phyloP scores from a whole-genome alignment of 2,329 filamentous ascomycete genomes.

The Alternaria consortialis region DNA sequence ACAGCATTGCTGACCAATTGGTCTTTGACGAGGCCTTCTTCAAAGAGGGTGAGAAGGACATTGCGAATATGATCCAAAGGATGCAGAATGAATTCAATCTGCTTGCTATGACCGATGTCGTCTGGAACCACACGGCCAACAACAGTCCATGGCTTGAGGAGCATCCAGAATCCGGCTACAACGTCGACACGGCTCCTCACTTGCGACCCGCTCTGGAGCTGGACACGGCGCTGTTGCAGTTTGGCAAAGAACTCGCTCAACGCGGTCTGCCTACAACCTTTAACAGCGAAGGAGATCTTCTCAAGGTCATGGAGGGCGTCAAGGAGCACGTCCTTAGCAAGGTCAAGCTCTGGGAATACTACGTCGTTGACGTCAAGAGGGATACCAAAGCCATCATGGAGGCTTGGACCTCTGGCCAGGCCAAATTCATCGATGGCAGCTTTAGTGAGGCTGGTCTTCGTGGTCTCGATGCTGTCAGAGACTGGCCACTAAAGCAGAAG shows the following conservation, averaged over 20 bases:
- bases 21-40: slow-evolving; percentile 85
- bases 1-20: slow-evolving; percentile 94
- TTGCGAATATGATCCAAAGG: slow-evolving; percentile 77
- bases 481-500: slow-evolving; percentile 66
- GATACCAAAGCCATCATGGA: slow-evolving; percentile 74
- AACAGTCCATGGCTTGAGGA: slow-evolving; percentile 94
- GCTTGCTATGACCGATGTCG: slow-evolving; percentile 91
- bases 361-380: slow-evolving; percentile 79
- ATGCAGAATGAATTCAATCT: slow-evolving; percentile 87
- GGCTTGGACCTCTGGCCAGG: slow-evolving; percentile 72
- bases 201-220: slow-evolving; percentile 74
- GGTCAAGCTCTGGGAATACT: slow-evolving; percentile 92
- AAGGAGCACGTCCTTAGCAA: slow-evolving; percentile 81
- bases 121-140: slow-evolving; percentile 96
- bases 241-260: slow-evolving; percentile 67
- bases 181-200: slow-evolving; percentile 85
- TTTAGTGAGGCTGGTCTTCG: slow-evolving; percentile 59
- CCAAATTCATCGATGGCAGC: slow-evolving; percentile 63
- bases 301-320: slow-evolving; percentile 82
- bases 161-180: slow-evolving; percentile 96
- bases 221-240: slow-evolving; percentile 75
- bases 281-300: slow-evolving; percentile 74
- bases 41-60: slow-evolving; percentile 82
- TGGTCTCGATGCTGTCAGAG: slow-evolving; percentile 62
- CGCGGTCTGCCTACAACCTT: slow-evolving; percentile 80